A percentile compares a stretch with the other conserved stretches of the same genome.
Evolutionary conservation across 345 rosid species (phyloP).

Genomic region (Turritis glabra): DNA sequence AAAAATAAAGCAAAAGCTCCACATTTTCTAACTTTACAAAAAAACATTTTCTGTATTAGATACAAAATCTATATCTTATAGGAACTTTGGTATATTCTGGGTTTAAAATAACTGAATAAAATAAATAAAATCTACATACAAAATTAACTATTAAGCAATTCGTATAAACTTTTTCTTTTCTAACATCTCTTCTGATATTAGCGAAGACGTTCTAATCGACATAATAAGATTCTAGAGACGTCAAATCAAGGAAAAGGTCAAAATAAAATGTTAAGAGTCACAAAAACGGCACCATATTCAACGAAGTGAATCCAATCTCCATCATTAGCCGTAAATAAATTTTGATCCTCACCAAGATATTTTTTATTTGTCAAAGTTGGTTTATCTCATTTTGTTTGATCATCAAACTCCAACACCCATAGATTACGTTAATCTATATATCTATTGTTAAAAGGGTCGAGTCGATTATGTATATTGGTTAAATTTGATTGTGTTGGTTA

Average conservation of each 20-base stretch:
- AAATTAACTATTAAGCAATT: no score
- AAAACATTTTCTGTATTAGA: not conserved
- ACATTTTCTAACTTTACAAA: not conserved
- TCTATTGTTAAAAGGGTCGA: no score
- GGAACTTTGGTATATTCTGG: no score
- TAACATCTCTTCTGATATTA: no score
- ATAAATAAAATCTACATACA: no score
- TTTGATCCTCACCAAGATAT: not conserved
- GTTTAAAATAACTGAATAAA: no score
- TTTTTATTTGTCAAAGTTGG: constrained; percentile 10
- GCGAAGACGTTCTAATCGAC: not conserved
- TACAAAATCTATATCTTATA: no score
- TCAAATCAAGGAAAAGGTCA: not conserved
- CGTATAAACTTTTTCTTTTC: no score
- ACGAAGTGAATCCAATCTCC: constrained; percentile 22
- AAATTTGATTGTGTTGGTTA: no score
- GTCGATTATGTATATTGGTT: no score
- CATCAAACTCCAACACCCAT: constrained; percentile 21
- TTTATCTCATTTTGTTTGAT: constrained; percentile 13
- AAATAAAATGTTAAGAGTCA: no score
- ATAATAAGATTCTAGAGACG: not conserved
- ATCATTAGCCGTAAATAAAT: constrained; percentile 5
- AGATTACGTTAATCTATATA: no score
- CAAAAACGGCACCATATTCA: not conserved
- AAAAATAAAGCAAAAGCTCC: not conserved